Percentiles rank a stretch among this genome's conserved stretches.
Conservation (phyloP, 148 eudicot species). For the Simmondsia chinensis region DNA sequence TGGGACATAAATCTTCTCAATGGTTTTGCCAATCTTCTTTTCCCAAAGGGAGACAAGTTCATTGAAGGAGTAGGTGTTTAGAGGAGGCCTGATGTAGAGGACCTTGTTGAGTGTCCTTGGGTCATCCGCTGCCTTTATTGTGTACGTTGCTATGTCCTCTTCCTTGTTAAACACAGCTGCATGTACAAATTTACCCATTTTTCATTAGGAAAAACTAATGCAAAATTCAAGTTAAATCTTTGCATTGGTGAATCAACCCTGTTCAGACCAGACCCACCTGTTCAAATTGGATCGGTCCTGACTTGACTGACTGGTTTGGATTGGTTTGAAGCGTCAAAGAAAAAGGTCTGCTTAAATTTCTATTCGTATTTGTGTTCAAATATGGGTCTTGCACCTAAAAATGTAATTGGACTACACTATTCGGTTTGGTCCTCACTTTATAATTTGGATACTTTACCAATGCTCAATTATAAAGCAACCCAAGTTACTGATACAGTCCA, state of each 20-base stretch:
- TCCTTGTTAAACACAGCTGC: conserved; percentile 9
- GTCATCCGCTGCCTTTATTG: conserved; percentile 11
- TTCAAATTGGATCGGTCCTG: too few relatives aligned
- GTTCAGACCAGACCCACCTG: too few relatives aligned
- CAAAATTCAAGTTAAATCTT: background rate
- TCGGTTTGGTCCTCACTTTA: too few relatives aligned
- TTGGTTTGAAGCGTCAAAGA: too few relatives aligned
- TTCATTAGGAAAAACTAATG: background rate
- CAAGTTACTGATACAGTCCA: too few relatives aligned
- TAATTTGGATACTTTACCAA: too few relatives aligned
- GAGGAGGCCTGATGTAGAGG: conserved; percentile 11
- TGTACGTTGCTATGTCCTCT: conserved; percentile 13
- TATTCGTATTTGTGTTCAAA: too few relatives aligned
- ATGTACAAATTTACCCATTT: background rate
- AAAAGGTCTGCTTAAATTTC: too few relatives aligned
- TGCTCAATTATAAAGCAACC: too few relatives aligned
- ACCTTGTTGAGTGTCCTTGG: conserved; percentile 11
- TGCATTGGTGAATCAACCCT: background rate
- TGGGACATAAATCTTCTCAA: conserved; percentile 11
- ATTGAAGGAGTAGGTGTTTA: conserved; percentile 10
- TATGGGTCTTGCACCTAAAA: too few relatives aligned
- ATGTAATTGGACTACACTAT: too few relatives aligned
- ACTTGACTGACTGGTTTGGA: too few relatives aligned
- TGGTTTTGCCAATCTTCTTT: conserved; percentile 17
- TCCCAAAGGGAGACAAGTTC: conserved; percentile 22